Evolutionary conservation across 2,329 filamentous ascomycete species (phyloP).

Genomic region (Fusarium buxicola): DNA sequence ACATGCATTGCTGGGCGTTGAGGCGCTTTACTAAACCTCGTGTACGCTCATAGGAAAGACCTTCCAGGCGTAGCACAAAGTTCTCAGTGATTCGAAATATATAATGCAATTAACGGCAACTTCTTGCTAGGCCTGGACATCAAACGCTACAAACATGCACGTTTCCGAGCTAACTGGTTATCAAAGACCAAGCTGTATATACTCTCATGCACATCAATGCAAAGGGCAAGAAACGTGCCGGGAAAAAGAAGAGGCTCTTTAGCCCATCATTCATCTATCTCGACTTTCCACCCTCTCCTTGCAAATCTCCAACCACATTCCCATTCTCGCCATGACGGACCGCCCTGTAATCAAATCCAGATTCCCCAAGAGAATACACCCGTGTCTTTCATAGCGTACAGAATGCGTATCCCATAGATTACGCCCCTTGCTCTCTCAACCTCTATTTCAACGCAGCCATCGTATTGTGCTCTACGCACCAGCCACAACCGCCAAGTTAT

Average conservation of each 20-base stretch:
- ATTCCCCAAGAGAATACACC: conserved; percentile 25
- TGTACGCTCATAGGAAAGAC: conserved; percentile 12
- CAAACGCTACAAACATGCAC: no score
- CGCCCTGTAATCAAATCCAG: conserved; percentile 17
- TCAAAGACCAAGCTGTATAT: neutral
- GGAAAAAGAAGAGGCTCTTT: conserved; percentile 3
- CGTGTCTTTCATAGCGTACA: conserved; percentile 12
- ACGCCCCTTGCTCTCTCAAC: conserved; percentile 6
- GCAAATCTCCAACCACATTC: conserved; percentile 6
- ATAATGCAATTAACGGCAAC: no score
- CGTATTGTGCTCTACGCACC: conserved; percentile 62
- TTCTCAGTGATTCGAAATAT: no score
- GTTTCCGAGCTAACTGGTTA: no score
- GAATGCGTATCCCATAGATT: conserved; percentile 32
- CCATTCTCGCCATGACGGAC: neutral
- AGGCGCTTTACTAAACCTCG: conserved; percentile 32
- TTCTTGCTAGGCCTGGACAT: no score
- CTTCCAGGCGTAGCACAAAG: neutral
- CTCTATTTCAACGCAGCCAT: neutral
- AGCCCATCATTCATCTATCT: conserved; percentile 15
- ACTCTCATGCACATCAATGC: no score
- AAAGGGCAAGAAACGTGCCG: neutral
- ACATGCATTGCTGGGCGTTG: conserved; percentile 53
- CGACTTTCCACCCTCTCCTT: conserved; percentile 1
- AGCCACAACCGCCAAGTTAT: conserved; percentile 90